Evolutionary conservation across 2,329 filamentous ascomycete species (phyloP).

Genomic region (Chrysoporthe austroafricana): DNA sequence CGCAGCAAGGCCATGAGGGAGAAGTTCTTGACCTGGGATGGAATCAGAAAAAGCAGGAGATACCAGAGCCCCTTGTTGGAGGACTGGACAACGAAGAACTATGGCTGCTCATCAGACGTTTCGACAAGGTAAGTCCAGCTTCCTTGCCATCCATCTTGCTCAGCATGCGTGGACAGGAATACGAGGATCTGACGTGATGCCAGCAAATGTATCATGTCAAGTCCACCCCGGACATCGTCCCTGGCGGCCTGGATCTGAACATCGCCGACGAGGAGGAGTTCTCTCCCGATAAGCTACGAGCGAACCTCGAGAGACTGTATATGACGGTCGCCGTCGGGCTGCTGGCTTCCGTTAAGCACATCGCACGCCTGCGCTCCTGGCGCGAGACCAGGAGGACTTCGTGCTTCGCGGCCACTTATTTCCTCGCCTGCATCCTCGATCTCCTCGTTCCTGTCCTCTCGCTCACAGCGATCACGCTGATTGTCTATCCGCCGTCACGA

Average conservation of each 20-base stretch:
- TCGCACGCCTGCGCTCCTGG: constrained; percentile 79
- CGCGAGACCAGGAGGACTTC: constrained; percentile 70
- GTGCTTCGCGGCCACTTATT: constrained; percentile 59
- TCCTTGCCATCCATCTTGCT: constrained; percentile 10
- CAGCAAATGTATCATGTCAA: constrained; percentile 69
- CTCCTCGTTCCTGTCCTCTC: constrained; percentile 67
- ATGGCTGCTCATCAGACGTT: constrained; percentile 72
- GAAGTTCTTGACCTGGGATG: constrained; percentile 72
- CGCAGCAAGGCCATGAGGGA: constrained; percentile 52
- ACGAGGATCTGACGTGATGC: constrained; percentile 30
- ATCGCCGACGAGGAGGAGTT: constrained; percentile 84
- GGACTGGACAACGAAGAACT: constrained; percentile 73
- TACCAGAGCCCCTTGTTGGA: constrained; percentile 64
- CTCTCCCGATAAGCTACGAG: constrained; percentile 79
- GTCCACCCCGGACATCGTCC: constrained; percentile 59
- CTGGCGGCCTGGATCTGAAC: constrained; percentile 77
- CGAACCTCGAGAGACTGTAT: constrained; percentile 79
- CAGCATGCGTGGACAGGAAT: neutral
- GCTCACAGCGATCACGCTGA: constrained; percentile 64
- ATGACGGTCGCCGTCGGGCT: constrained; percentile 75
- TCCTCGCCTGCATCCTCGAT: constrained; percentile 72
- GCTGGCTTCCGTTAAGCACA: constrained; percentile 71
- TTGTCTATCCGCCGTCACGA: constrained; percentile 67
- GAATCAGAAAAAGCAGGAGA: constrained; percentile 62
- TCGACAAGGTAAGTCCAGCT: constrained; percentile 64